phyloP scores from a whole-genome alignment of 805 yeast species.

The Danielia reshetovae region DNA sequence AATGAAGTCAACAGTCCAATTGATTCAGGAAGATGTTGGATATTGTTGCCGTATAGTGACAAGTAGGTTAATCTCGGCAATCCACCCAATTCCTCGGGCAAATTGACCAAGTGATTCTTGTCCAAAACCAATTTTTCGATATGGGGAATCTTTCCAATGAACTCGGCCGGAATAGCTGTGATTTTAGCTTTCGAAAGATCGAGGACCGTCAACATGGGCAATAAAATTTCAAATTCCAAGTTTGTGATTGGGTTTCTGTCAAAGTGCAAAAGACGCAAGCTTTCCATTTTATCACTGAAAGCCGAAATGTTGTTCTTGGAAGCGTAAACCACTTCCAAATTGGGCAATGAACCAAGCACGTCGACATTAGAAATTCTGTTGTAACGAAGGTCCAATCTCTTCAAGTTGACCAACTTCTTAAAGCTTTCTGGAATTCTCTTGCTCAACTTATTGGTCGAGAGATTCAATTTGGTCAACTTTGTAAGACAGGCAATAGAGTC shows the following conservation, averaged over 20 bases:
- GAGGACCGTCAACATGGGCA: conserved; percentile 62
- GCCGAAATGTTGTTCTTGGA: conserved; percentile 73
- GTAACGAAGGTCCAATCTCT: conserved; percentile 73
- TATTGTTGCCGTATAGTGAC: conserved; percentile 69
- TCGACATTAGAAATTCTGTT: conserved; percentile 57
- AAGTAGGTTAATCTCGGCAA: conserved; percentile 59
- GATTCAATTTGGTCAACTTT: conserved; percentile 62
- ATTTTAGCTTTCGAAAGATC: conserved; percentile 81
- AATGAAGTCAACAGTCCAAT: conserved; percentile 59
- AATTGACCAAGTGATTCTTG: conserved; percentile 71
- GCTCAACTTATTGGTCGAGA: conserved; percentile 67
- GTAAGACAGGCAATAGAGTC: conserved; percentile 53
- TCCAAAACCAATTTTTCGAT: conserved; percentile 74
- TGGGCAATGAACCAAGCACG: conserved; percentile 52
- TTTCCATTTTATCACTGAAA: conserved; percentile 59
- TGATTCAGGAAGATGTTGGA: conserved; percentile 64
- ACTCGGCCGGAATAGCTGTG: conserved; percentile 63
- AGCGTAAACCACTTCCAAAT: conserved; percentile 66
- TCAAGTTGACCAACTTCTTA: conserved; percentile 49
- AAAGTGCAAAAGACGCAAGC: conserved; percentile 63
- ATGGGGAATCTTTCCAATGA: conserved; percentile 57
- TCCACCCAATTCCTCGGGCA: conserved; percentile 66
- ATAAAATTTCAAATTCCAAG: conserved; percentile 49
- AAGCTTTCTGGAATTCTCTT: conserved; percentile 52
- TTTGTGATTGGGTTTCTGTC: conserved; percentile 83